A percentile compares a stretch with the other conserved stretches of the same genome.
Evolutionary conservation across 2,329 filamentous ascomycete genomes (phyloP).

Genomic region (Trichoderma sp.): DNA sequence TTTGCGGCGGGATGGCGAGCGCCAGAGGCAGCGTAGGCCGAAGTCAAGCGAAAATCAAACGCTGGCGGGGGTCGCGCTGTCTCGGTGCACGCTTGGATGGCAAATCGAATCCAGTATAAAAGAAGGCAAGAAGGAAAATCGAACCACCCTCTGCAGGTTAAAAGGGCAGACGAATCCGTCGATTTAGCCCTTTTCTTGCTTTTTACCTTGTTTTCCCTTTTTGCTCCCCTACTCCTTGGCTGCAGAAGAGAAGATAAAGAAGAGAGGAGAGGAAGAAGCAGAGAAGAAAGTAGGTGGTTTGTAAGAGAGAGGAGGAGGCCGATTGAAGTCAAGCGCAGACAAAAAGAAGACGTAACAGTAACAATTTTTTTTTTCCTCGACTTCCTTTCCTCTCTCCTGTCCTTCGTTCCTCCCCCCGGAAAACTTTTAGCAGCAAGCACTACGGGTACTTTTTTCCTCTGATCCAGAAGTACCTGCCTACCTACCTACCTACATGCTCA

Average conservation of each 20-base stretch:
- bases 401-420: neutral
- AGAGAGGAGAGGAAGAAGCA: neutral
- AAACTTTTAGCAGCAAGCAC: neutral
- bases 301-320: slow-evolving; percentile 8
- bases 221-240: neutral
- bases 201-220: neutral
- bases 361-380: neutral
- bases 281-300: neutral
- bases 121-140: neutral
- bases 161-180: neutral
- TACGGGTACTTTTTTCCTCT: neutral
- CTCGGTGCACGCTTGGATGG: slow-evolving; percentile 5
- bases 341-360: slow-evolving; percentile 19
- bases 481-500: neutral
- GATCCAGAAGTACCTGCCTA: neutral
- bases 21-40: slow-evolving; percentile 31
- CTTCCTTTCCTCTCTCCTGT: neutral
- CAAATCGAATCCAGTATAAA: slow-evolving; percentile 7
- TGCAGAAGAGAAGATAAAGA: neutral
- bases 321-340: slow-evolving; percentile 16
- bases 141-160: neutral
- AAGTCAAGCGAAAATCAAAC: slow-evolving; percentile 26
- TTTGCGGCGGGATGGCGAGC: slow-evolving; percentile 41
- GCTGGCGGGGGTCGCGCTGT: slow-evolving; percentile 18
- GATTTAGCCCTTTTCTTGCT: neutral